Conservation (phyloP, 305 asterid species). For the Fraxinus nigra region DNA sequence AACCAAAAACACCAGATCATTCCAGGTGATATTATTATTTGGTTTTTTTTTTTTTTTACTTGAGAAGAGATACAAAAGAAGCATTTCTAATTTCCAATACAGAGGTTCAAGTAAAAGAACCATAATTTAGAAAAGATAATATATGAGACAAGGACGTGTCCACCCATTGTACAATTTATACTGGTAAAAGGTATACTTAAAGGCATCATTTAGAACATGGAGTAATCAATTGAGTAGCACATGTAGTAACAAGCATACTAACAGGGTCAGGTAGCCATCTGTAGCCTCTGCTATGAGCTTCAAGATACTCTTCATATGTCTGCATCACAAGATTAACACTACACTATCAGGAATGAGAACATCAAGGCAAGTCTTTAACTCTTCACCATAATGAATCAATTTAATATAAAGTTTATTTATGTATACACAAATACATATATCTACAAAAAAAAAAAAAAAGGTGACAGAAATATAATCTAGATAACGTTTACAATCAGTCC, state of each 20-base stretch:
- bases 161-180: not conserved
- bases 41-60: not conserved
- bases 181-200: too few species aligned
- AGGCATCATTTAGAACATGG: not conserved
- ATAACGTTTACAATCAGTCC: not conserved
- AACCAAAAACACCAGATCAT: not conserved
- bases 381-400: not conserved
- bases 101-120: not conserved
- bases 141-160: not conserved
- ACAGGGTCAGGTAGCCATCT: conserved; percentile 51
- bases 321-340: conserved; percentile 37
- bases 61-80: not conserved
- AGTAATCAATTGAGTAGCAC: conserved; percentile 19
- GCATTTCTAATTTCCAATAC: not conserved
- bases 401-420: not conserved
- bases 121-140: conserved; percentile 16
- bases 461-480: not conserved
- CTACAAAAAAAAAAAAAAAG: not conserved
- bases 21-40: not conserved
- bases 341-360: conserved; percentile 26
- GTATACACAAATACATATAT: not conserved
- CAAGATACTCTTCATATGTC: conserved; percentile 95
- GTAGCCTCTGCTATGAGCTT: conserved; percentile 62
- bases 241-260: conserved; percentile 35
- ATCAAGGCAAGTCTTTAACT: conserved; percentile 11